phyloP scores from a whole-genome alignment of 2,329 filamentous ascomycete species.

The Trichoderma hamatum region DNA sequence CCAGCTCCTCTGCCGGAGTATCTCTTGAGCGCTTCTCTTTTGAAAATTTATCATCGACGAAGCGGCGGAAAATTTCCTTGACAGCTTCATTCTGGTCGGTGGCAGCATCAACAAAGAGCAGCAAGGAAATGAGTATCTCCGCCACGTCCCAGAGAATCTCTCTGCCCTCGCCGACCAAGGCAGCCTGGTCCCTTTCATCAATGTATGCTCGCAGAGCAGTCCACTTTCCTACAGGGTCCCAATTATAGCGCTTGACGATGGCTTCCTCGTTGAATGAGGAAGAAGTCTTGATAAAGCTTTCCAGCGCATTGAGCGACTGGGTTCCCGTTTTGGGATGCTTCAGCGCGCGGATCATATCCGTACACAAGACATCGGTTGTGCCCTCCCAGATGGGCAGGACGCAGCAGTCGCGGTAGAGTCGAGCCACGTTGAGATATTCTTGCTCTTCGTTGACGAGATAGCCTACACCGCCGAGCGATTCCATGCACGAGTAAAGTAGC shows the following conservation, averaged over 20 bases:
- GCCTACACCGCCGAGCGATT: conserved; percentile 66
- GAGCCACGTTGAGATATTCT: conserved; percentile 66
- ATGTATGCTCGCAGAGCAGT: conserved; percentile 43
- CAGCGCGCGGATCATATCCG: conserved; percentile 51
- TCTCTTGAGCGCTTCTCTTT: conserved; percentile 30
- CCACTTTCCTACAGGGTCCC: conserved; percentile 46
- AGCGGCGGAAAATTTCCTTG: conserved; percentile 46
- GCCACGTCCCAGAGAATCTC: conserved; percentile 48
- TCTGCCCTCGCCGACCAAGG: conserved; percentile 52
- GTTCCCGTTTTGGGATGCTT: conserved; percentile 48
- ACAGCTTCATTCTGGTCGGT: conserved; percentile 43
- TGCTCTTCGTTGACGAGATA: conserved; percentile 67
- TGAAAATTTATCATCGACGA: conserved; percentile 38
- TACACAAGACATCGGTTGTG: conserved; percentile 70
- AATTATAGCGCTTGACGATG: conserved; percentile 33
- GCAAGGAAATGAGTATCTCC: conserved; percentile 48
- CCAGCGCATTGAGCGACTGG: conserved; percentile 47
- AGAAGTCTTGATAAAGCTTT: conserved; percentile 42
- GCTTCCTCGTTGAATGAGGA: conserved; percentile 33
- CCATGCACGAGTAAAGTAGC: conserved; percentile 61
- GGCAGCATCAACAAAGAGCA: conserved; percentile 47
- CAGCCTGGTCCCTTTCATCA: conserved; percentile 39
- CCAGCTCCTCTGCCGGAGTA: conserved; percentile 36
- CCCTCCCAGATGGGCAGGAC: conserved; percentile 73
- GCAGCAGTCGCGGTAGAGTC: conserved; percentile 65